Percentiles rank a stretch among this genome's conserved stretches.
Evolutionary conservation across 2,329 filamentous ascomycete genomes (phyloP).

Genomic region (Diaporthe ampelina): DNA sequence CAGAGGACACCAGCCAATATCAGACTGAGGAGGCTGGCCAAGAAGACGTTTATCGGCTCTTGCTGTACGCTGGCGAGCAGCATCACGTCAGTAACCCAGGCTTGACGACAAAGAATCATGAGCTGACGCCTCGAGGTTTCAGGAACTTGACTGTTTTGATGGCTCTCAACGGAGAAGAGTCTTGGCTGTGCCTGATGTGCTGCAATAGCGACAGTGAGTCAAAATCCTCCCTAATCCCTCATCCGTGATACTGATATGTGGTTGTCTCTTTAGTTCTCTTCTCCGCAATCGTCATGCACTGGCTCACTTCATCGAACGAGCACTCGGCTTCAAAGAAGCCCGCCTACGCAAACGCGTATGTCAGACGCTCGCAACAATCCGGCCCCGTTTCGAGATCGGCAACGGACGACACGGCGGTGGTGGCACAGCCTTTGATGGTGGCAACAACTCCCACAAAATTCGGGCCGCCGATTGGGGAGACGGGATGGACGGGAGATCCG

Average conservation of each 20-base stretch:
- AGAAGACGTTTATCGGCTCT: constrained; percentile 22
- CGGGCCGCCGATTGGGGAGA: background rate
- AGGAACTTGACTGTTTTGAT: constrained; percentile 25
- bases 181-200: constrained; percentile 20
- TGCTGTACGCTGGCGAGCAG: constrained; percentile 17
- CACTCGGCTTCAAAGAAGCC: constrained; percentile 12
- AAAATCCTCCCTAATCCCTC: background rate
- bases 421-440: constrained; percentile 18
- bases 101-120: no score
- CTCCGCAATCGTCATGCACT: constrained; percentile 23
- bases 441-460: constrained; percentile 21
- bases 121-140: background rate
- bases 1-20: constrained; percentile 21
- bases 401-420: constrained; percentile 15
- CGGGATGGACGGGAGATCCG: background rate
- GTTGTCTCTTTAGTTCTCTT: background rate
- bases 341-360: constrained; percentile 2
- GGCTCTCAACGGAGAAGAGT: constrained; percentile 14
- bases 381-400: background rate
- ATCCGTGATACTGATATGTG: background rate
- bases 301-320: constrained; percentile 19
- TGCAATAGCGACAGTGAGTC: constrained; percentile 19
- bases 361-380: constrained; percentile 6
- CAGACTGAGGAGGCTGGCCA: constrained; percentile 9
- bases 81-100: background rate